Conservation (phyloP, 1,284 basidiomycete species). For the Moesziomyces sp. region DNA sequence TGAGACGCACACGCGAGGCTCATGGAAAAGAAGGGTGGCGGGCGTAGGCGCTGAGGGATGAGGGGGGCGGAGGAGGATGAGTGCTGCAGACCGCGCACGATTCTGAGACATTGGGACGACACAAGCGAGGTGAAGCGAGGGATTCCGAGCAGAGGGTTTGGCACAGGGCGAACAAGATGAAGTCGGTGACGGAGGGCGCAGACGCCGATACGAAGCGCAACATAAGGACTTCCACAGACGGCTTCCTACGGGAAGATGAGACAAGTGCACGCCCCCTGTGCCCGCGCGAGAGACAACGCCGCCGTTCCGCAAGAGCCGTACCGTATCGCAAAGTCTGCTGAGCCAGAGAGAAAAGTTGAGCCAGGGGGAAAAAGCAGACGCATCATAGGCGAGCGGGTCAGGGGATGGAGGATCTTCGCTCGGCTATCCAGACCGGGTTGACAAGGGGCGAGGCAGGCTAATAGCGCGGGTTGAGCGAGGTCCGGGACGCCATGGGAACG, state of each 20-base stretch:
- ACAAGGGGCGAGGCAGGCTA: neutral
- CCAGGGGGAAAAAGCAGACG: neutral
- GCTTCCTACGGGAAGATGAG: too few species aligned
- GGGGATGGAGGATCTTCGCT: constrained; percentile 26
- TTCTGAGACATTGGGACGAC: neutral
- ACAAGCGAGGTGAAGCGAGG: neutral
- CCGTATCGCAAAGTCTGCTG: too few species aligned
- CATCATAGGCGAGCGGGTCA: neutral
- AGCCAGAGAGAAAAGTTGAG: neutral
- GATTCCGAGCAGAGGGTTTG: neutral
- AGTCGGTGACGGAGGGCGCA: neutral
- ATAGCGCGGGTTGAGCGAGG: neutral
- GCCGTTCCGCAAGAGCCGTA: too few species aligned
- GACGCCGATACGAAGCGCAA: neutral
- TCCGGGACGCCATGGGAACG: neutral
- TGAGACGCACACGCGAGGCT: constrained; percentile 5
- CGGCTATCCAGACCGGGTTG: constrained; percentile 10
- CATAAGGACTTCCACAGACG: too few species aligned
- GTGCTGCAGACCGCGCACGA: neutral
- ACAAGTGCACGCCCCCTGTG: neutral
- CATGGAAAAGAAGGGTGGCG: neutral
- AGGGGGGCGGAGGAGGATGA: neutral
- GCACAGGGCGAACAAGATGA: neutral
- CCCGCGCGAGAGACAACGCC: too few species aligned
- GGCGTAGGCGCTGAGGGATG: neutral